Base-by-base conservation (phyloP, 2,329 filamentous ascomycete species). In the Fusarium liriodendri region DNA sequence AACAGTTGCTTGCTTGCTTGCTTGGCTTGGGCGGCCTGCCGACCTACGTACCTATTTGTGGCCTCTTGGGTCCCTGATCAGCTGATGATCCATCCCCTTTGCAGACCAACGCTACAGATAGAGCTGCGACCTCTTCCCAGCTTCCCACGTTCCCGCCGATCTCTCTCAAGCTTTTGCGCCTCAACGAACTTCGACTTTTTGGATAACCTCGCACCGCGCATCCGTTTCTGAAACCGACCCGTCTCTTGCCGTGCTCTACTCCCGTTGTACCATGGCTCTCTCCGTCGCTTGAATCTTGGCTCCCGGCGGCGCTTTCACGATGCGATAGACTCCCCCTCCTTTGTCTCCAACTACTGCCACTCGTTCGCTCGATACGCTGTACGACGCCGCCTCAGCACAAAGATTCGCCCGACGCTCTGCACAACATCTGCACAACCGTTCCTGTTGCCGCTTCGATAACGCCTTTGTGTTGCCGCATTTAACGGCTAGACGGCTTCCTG, bases 81-180 rank as follows among this genome's bases (percentile, higher is more conserved):
- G 76, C 76, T 78, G 76, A 78, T 78, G 76, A 78, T 78, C 76
- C 29, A 74, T 78, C 76, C 75, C 76, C 76, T 77, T 76, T 78
- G 71, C 68, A 78, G 76, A 64, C 61, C 66, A 57, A 38, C 60
- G 62, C 66, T 74, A 70, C 63, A 73, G 66, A 75, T 76, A 77
- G 67, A 73, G 75, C 70, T 77, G 63, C 70, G 66, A 68, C 72
- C 66, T 77, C 74, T 66, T 74, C 54, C 70, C 69, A 73, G 68
- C 69, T 73, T 62, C 59, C 71, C 60, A 69, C 68, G 67, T 68
- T 72, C 55, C 42, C 76, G 76, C 72, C 76, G 74, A 77, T 78
- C 76, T 77, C 65, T 71, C 42, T 62, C 45, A 64, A 63, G 71
- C 66, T 52, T 52, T 52, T 71, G 66, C 64, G 63, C 68, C 65